A percentile compares a stretch with the other conserved stretches of the same genome.
These are phyloP conservation scores for Paraphoma chrysanthemicola DNA, from an alignment of 2,329 filamentous ascomycete species.

Conservation along the genomic window DNA sequence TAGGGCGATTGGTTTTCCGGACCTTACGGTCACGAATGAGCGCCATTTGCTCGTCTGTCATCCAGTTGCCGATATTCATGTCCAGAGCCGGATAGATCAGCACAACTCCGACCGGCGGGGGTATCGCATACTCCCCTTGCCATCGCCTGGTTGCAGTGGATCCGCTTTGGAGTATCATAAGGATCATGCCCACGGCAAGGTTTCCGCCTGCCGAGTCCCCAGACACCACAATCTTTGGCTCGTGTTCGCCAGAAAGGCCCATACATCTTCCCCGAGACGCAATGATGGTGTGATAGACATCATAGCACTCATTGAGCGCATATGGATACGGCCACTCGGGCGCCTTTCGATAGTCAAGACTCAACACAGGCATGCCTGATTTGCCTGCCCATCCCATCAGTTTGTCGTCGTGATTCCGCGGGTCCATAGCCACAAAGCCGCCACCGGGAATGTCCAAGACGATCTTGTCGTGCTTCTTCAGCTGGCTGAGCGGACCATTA, in stretches of 20 bases:
- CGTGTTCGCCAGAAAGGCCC: constrained; percentile 70
- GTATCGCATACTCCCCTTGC: constrained; percentile 61
- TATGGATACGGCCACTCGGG: constrained; percentile 87
- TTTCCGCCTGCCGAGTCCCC: constrained; percentile 87
- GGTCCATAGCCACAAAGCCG: constrained; percentile 96
- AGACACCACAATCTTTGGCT: constrained; percentile 74
- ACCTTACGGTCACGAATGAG: constrained; percentile 84
- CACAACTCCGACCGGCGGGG: constrained; percentile 83
- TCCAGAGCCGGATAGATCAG: constrained; percentile 90
- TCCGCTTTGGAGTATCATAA: constrained; percentile 87
- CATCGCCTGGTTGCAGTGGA: constrained; percentile 63
- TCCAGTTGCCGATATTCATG: constrained; percentile 99
- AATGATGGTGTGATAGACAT: constrained; percentile 79
- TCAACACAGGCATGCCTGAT: constrained; percentile 86
- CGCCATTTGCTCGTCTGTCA: constrained; percentile 97
- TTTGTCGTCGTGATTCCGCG: constrained; percentile 93
- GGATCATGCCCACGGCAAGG: constrained; percentile 76
- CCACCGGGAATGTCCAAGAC: constrained; percentile 92
- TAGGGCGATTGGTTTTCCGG: constrained; percentile 77
- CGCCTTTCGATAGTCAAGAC: constrained; percentile 88
- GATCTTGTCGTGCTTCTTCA: constrained; percentile 78
- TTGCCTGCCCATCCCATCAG: constrained; percentile 90
- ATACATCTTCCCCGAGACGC: constrained; percentile 76
- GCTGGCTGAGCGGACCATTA: constrained; percentile 80
- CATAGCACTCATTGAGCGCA: constrained; percentile 85